Conservation (phyloP, 2,329 filamentous ascomycete species). For the Penicillium verrucosum region DNA sequence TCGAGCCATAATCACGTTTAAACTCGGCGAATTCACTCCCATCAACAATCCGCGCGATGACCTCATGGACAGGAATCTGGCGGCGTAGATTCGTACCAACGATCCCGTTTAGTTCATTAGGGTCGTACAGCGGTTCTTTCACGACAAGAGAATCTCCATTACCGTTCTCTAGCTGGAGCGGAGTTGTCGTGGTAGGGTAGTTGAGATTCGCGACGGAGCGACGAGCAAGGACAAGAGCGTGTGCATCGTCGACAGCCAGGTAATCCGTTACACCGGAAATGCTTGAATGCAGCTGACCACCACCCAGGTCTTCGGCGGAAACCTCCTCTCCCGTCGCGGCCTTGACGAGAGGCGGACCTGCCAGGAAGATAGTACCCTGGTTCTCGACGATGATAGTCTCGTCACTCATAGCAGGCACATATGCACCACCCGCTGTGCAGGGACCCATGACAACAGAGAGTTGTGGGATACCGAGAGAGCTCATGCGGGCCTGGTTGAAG, state of each 20-base stretch:
- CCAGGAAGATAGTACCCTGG: constrained; percentile 96
- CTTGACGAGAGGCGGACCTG: constrained; percentile 90
- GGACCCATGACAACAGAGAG: constrained; percentile 96
- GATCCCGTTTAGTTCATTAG: constrained; percentile 79
- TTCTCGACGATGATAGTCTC: constrained; percentile 95
- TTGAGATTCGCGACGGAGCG: constrained; percentile 86
- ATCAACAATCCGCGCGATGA: constrained; percentile 91
- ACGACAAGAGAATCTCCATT: constrained; percentile 39
- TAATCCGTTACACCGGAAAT: constrained; percentile 94
- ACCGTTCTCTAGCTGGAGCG: constrained; percentile 25
- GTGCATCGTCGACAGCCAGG: constrained; percentile 87
- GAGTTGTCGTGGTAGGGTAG: constrained; percentile 60
- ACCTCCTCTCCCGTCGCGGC: constrained; percentile 93
- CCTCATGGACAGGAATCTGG: constrained; percentile 79
- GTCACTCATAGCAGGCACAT: constrained; percentile 95
- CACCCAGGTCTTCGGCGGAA: constrained; percentile 84
- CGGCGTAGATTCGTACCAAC: constrained; percentile 85
- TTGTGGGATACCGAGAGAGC: constrained; percentile 80
- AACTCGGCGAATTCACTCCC: constrained; percentile 89
- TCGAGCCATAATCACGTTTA: constrained; percentile 85
- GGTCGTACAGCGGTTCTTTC: constrained; percentile 75
- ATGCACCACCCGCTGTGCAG: constrained; percentile 92
- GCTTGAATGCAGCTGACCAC: constrained; percentile 83
- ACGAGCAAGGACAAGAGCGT: constrained; percentile 80
- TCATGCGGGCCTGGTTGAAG: constrained; percentile 97